Percentiles rank a stretch among this genome's conserved stretches.
Conservation (phyloP, 306 rosid species). For the Crataegus laevigata region DNA sequence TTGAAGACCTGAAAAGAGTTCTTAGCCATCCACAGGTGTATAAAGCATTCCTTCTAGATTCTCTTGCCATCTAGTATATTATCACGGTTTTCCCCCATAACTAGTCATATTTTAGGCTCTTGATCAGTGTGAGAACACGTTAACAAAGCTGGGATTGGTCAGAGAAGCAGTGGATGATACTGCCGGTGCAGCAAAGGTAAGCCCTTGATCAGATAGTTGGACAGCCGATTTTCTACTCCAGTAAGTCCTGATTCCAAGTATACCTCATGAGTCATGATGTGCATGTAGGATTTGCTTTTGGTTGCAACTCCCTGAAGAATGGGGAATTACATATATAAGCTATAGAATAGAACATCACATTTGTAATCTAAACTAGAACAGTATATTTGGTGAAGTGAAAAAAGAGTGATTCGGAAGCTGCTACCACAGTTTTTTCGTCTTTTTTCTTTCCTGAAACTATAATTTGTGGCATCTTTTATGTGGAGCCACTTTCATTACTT, state of each 20-base stretch:
- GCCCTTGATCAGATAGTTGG: constrained; percentile 22
- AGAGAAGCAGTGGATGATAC: constrained; percentile 92
- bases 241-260: background rate
- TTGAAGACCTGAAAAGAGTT: constrained; percentile 67
- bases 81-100: constrained; percentile 2
- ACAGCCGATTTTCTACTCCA: background rate
- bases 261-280: background rate
- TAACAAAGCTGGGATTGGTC: constrained; percentile 68
- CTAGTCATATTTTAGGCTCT: constrained; percentile 66
- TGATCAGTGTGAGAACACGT: constrained; percentile 92
- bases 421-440: background rate
- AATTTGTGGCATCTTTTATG: background rate
- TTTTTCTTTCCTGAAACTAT: background rate
- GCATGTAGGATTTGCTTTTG: background rate
- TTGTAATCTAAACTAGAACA: no score
- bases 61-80: background rate
- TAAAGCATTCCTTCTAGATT: constrained; percentile 2
- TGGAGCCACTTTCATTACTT: background rate
- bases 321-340: background rate
- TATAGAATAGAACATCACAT: no score
- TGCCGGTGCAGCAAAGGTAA: constrained; percentile 95
- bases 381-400: no score
- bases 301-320: background rate
- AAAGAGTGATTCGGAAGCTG: no score
- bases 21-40: constrained; percentile 93